These are phyloP conservation scores for Pholiota adiposa DNA, from an alignment of 1,284 basidiomycete species.

Conservation along the genomic window DNA sequence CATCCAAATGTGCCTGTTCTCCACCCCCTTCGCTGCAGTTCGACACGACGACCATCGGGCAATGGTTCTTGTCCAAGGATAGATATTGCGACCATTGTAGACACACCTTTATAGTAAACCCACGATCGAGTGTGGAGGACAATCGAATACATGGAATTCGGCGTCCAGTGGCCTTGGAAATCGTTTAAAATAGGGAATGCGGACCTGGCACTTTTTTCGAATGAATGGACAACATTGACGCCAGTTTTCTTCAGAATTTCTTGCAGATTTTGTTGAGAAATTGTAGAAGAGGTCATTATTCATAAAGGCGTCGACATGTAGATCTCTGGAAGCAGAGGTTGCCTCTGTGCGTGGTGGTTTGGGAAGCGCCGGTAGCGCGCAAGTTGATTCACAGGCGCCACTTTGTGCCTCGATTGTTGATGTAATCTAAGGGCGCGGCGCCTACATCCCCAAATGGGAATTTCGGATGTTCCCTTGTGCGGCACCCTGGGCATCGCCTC, in stretches of 20 bases:
- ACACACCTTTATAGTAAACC: constrained; percentile 9
- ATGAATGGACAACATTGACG: neutral
- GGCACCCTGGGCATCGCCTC: too few relatives aligned
- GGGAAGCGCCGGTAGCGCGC: too few relatives aligned
- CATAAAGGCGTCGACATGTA: too few relatives aligned
- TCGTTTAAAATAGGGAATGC: constrained; percentile 2
- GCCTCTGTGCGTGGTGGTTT: too few relatives aligned
- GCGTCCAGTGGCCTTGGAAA: neutral
- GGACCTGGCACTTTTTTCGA: neutral
- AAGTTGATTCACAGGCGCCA: too few relatives aligned
- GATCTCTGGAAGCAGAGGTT: too few relatives aligned
- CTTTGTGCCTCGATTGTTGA: too few relatives aligned
- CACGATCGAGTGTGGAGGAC: constrained; percentile 1
- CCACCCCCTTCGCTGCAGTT: constrained; percentile 3
- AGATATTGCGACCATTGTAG: constrained; percentile 1
- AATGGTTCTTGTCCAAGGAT: constrained; percentile 1
- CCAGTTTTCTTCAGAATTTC: neutral
- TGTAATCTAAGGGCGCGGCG: too few relatives aligned
- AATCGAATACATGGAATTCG: neutral
- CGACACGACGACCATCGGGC: neutral
- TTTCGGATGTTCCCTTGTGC: too few relatives aligned
- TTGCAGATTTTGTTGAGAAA: neutral
- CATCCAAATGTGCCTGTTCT: constrained; percentile 6
- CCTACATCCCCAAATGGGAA: too few relatives aligned
- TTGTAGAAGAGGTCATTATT: too few relatives aligned